These are phyloP conservation scores for Myxozyma geophila DNA, from an alignment of 805 yeast species.

Conservation along the genomic window DNA sequence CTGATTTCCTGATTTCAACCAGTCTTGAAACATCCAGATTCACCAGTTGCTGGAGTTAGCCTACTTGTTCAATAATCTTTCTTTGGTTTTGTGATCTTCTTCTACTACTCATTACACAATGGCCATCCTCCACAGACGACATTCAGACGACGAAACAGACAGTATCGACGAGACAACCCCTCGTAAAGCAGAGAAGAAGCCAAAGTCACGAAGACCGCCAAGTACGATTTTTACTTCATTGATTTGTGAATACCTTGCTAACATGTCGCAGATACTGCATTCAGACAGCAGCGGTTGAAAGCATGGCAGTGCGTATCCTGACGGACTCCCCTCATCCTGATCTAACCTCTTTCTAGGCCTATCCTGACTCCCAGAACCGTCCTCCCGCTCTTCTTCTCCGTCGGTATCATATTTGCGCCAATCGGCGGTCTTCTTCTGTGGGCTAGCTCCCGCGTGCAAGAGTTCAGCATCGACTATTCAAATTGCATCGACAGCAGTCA, in stretches of 20 bases:
- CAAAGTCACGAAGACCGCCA: slow-evolving; percentile 50
- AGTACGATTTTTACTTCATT: slow-evolving; percentile 31
- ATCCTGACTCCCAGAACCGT: slow-evolving; percentile 90
- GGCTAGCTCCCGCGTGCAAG: slow-evolving; percentile 78
- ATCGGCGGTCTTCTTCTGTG: slow-evolving; percentile 83
- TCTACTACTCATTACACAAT: slow-evolving; percentile 2
- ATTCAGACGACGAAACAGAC: slow-evolving; percentile 24
- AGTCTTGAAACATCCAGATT: no score
- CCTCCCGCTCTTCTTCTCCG: slow-evolving; percentile 74
- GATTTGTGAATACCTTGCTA: background rate
- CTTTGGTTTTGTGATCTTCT: background rate
- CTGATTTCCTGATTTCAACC: no score
- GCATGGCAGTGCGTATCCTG: slow-evolving; percentile 57
- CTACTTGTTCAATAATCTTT: background rate
- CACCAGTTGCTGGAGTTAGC: no score
- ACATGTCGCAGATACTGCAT: slow-evolving; percentile 46
- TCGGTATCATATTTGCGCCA: slow-evolving; percentile 84
- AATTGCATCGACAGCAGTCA: slow-evolving; percentile 63
- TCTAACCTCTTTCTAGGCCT: slow-evolving; percentile 51
- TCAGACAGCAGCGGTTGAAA: slow-evolving; percentile 61
- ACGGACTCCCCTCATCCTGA: background rate
- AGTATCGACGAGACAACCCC: slow-evolving; percentile 35
- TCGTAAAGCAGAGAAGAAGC: slow-evolving; percentile 40
- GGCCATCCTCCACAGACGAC: slow-evolving; percentile 28
- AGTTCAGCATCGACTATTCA: slow-evolving; percentile 74